phyloP scores from a whole-genome alignment of 805 yeast genomes.

The Maudiozyma serrabonitensis region DNA sequence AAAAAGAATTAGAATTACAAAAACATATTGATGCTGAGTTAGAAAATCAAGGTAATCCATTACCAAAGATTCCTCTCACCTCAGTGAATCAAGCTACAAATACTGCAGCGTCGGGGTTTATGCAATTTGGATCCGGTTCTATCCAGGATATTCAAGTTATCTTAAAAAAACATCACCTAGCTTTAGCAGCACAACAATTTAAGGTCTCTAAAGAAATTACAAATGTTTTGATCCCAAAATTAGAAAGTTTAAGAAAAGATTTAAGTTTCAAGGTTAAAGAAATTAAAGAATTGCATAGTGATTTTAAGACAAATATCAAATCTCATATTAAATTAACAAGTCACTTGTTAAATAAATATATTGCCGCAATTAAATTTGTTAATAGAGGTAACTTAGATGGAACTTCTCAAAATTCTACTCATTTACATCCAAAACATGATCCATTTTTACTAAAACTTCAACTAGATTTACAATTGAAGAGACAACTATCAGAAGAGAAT shows the following conservation, averaged over 20 bases:
- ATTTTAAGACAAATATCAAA: constrained; percentile 51
- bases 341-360: constrained; percentile 39
- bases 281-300: constrained; percentile 56
- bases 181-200: constrained; percentile 46
- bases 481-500: constrained; percentile 52
- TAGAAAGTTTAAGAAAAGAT: constrained; percentile 57
- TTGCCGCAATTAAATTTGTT: constrained; percentile 35
- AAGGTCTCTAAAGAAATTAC: constrained; percentile 46
- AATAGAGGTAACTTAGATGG: constrained; percentile 19
- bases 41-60: not conserved
- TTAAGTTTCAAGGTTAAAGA: constrained; percentile 69
- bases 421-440: constrained; percentile 38
- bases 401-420: constrained; percentile 1
- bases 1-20: constrained; percentile 8
- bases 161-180: constrained; percentile 53
- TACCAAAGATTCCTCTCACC: not conserved
- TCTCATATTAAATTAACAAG: constrained; percentile 58
- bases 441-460: constrained; percentile 55
- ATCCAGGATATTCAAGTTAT: constrained; percentile 69
- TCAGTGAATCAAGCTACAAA: constrained; percentile 6
- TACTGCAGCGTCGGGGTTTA: constrained; percentile 39
- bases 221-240: constrained; percentile 44
- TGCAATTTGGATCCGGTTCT: constrained; percentile 67
- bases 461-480: constrained; percentile 55
- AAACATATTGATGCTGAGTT: not conserved